Percentiles rank a stretch among this genome's conserved stretches.
phyloP scores from a whole-genome alignment of 345 rosid species.

The Aquilaria sinensis region DNA sequence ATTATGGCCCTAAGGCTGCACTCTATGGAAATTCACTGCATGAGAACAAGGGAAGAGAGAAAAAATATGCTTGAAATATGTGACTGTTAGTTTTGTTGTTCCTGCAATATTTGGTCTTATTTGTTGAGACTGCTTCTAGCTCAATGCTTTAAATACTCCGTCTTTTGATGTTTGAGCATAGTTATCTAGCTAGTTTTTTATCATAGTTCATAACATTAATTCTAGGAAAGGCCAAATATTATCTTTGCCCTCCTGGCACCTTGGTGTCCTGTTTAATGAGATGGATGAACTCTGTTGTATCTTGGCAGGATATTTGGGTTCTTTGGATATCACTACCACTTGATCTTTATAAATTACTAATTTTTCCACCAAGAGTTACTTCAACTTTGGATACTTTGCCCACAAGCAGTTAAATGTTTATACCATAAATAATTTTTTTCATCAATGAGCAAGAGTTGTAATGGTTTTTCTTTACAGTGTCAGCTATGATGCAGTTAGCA shows the following conservation, averaged over 20 bases:
- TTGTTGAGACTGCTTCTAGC: too few relatives aligned
- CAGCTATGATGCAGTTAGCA: constrained; percentile 92
- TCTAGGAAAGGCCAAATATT: neutral
- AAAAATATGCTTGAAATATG: too few relatives aligned
- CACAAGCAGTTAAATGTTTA: neutral
- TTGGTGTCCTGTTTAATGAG: neutral
- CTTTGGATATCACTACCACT: neutral
- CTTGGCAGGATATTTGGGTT: neutral
- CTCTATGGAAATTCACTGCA: neutral
- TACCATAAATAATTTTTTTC: too few relatives aligned
- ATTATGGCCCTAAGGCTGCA: neutral
- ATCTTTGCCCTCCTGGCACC: too few relatives aligned
- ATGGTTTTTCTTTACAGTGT: constrained; percentile 53
- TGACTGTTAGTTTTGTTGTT: too few relatives aligned
- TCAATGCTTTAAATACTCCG: too few relatives aligned
- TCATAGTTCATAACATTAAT: too few relatives aligned
- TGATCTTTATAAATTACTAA: neutral
- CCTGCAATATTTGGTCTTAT: too few relatives aligned
- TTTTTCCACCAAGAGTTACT: too few relatives aligned
- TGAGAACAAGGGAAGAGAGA: neutral
- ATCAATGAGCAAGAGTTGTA: neutral
- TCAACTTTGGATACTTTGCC: neutral
- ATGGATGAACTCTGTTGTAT: neutral
- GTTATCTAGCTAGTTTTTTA: too few relatives aligned
- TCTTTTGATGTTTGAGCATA: too few relatives aligned